Evolutionary conservation across 176 grass and related monocot species (phyloP).

Genomic region (Aechmea fasciata): DNA sequence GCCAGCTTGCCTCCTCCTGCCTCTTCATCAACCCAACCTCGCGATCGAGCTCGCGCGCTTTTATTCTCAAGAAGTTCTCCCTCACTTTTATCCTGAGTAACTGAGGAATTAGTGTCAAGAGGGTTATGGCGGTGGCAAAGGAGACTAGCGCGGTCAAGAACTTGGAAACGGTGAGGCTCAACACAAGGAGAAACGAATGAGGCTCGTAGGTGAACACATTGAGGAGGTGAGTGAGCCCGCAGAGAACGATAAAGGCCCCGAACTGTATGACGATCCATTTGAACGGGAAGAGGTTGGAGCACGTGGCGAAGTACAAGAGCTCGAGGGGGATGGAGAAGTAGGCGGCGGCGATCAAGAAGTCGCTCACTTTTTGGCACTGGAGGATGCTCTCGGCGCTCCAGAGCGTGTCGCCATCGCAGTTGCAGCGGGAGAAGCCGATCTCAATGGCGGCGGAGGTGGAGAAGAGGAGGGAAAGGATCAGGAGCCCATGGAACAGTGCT

Average conservation of each 20-base stretch:
- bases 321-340: conserved; percentile 90
- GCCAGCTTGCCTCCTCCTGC: conserved; percentile 61
- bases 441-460: conserved; percentile 19
- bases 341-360: conserved; percentile 64
- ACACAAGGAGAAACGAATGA: conserved; percentile 53
- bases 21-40: conserved; percentile 63
- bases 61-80: conserved; percentile 61
- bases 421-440: conserved; percentile 37
- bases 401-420: conserved; percentile 17
- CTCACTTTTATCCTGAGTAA: conserved; percentile 73
- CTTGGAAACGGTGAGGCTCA: conserved; percentile 63
- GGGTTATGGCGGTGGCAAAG: conserved; percentile 49
- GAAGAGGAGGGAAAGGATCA: conserved; percentile 28
- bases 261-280: conserved; percentile 84
- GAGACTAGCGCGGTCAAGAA: conserved; percentile 75
- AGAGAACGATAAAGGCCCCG: conserved; percentile 68
- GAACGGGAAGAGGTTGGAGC: conserved; percentile 61
- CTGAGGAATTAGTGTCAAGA: conserved; percentile 73
- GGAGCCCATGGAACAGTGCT: conserved; percentile 28
- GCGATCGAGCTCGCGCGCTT: conserved; percentile 47
- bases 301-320: conserved; percentile 68
- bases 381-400: conserved; percentile 48
- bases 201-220: conserved; percentile 60
- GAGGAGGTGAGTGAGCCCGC: conserved; percentile 62
- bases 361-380: conserved; percentile 66